phyloP scores from a whole-genome alignment of 352 stramenopile genomes.

The Pythium dissotocum region DNA sequence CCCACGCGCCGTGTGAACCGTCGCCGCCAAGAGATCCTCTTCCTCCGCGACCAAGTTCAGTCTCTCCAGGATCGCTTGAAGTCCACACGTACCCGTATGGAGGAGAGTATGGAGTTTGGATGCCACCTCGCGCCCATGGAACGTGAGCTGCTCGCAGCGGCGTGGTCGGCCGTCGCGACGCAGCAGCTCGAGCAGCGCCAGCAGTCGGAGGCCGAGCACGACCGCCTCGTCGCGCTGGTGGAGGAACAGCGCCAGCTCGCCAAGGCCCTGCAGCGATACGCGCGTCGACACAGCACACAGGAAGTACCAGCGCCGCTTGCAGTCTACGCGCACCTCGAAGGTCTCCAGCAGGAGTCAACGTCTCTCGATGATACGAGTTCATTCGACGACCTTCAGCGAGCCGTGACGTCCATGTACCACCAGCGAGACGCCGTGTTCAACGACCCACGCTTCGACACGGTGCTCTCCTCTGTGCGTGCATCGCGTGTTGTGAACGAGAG shows the following conservation, averaged over 20 bases:
- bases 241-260: constrained; percentile 34
- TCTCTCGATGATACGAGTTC: background rate
- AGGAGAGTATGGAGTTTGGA: constrained; percentile 4
- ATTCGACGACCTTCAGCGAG: constrained; percentile 5
- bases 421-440: constrained; percentile 3
- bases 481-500: background rate
- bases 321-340: constrained; percentile 8
- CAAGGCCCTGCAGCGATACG: constrained; percentile 13
- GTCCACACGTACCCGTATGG: background rate
- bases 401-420: constrained; percentile 6
- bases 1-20: constrained; percentile 8
- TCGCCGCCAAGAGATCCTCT: constrained; percentile 17
- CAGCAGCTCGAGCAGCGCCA: constrained; percentile 12
- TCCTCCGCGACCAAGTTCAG: constrained; percentile 8
- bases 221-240: constrained; percentile 18
- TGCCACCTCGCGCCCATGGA: constrained; percentile 4
- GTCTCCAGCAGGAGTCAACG: background rate
- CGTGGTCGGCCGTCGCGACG: constrained; percentile 11
- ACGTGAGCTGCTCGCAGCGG: constrained; percentile 5
- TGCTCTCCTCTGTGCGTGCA: constrained; percentile 1
- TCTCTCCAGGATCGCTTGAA: constrained; percentile 1
- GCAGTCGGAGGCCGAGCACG: constrained; percentile 34
- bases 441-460: background rate
- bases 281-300: constrained; percentile 2
- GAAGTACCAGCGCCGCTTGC: constrained; percentile 12